Percentiles rank a stretch among this genome's conserved stretches.
These are phyloP conservation scores for Cenococcum geophilum DNA, from an alignment of 495 filamentous ascomycete species.

Conservation along the genomic window DNA sequence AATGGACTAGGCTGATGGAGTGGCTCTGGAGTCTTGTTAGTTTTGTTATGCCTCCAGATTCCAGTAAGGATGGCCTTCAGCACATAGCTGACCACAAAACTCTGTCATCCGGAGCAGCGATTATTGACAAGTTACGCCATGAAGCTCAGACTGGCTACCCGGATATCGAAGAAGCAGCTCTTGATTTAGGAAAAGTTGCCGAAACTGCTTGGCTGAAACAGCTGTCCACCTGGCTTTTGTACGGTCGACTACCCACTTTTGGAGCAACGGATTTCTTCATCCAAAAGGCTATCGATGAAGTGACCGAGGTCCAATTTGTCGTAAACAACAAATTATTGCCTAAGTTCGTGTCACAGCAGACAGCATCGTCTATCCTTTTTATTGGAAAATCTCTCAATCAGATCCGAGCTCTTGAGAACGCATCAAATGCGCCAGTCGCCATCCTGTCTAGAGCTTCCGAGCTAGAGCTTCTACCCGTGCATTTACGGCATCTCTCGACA, in stretches of 20 bases:
- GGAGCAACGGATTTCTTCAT: slow-evolving; percentile 80
- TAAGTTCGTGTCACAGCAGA: slow-evolving; percentile 65
- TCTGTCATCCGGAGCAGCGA: slow-evolving; percentile 49
- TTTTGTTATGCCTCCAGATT: slow-evolving; percentile 50
- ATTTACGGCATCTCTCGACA: slow-evolving; percentile 65
- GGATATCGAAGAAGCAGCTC: slow-evolving; percentile 70
- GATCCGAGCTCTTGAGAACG: slow-evolving; percentile 51
- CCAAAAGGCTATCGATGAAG: slow-evolving; percentile 40
- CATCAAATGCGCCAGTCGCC: slow-evolving; percentile 28
- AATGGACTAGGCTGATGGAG: slow-evolving; percentile 74
- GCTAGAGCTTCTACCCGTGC: slow-evolving; percentile 60
- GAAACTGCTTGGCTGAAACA: slow-evolving; percentile 91
- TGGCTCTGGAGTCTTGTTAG: slow-evolving; percentile 73
- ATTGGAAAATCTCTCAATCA: slow-evolving; percentile 85
- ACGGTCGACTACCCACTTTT: slow-evolving; percentile 70
- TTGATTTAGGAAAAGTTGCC: slow-evolving; percentile 64
- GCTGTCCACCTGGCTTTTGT: slow-evolving; percentile 80
- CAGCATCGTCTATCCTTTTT: slow-evolving; percentile 80
- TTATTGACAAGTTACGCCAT: slow-evolving; percentile 68
- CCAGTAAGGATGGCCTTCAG: slow-evolving; percentile 17
- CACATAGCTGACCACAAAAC: slow-evolving; percentile 8
- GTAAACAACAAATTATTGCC: slow-evolving; percentile 57
- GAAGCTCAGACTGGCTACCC: slow-evolving; percentile 82
- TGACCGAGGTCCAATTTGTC: slow-evolving; percentile 42
- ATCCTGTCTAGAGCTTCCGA: slow-evolving; percentile 48